Evolutionary conservation across 2,329 filamentous ascomycete species (phyloP).

Genomic region (Calonectria pauciramosa): DNA sequence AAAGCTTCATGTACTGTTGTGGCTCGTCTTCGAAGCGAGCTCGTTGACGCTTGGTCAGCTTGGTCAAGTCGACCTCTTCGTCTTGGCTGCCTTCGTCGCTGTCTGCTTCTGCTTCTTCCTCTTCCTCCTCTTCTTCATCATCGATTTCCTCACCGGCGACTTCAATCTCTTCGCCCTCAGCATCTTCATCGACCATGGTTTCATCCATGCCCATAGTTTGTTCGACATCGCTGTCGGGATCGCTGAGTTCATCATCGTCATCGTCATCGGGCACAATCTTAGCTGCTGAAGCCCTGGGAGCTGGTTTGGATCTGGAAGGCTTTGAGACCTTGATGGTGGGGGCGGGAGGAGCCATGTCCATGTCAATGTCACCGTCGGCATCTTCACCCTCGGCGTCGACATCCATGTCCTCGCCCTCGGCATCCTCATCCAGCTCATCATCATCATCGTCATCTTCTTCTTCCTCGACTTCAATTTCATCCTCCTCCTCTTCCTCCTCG

Average conservation of each 20-base stretch:
- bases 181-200: constrained; percentile 62
- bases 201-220: constrained; percentile 58
- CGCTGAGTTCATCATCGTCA: constrained; percentile 68
- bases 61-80: constrained; percentile 67
- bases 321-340: constrained; percentile 65
- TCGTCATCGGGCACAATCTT: constrained; percentile 57
- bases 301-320: constrained; percentile 55
- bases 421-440: constrained; percentile 55
- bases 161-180: constrained; percentile 61
- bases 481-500: constrained; percentile 52
- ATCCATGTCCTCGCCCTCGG: constrained; percentile 53
- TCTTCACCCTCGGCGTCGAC: constrained; percentile 62
- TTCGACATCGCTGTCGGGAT: constrained; percentile 65
- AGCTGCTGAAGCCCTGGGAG: constrained; percentile 49
- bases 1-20: constrained; percentile 71
- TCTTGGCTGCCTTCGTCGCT: constrained; percentile 62
- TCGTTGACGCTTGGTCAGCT: constrained; percentile 73
- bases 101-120: constrained; percentile 56
- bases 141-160: constrained; percentile 58
- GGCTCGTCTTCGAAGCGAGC: constrained; percentile 70
- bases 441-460: constrained; percentile 60
- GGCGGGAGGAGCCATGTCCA: constrained; percentile 54
- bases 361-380: constrained; percentile 61
- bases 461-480: constrained; percentile 56
- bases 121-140: constrained; percentile 58